Percentiles rank a stretch among this genome's conserved stretches.
Evolutionary conservation across 495 filamentous ascomycete genomes (phyloP).

Genomic region (Xylaria flabelliformis): DNA sequence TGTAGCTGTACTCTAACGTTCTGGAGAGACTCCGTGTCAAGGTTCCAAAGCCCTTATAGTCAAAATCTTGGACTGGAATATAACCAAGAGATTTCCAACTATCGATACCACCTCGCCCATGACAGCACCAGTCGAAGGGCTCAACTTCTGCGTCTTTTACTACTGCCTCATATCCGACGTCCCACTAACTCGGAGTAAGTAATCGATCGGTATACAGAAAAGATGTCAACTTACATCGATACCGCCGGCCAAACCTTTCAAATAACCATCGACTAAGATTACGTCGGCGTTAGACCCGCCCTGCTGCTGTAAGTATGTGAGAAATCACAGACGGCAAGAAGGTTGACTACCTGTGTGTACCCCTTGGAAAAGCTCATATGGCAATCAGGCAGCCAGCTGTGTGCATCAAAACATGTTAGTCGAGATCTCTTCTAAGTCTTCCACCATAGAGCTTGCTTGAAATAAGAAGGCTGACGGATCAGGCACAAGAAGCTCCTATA

Average conservation of each 20-base stretch:
- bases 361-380: conserved; percentile 70
- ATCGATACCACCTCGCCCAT: conserved; percentile 71
- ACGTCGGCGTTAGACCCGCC: conserved; percentile 85
- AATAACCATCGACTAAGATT: conserved; percentile 69
- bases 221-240: conserved; percentile 58
- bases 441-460: no score
- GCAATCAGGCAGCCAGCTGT: conserved; percentile 68
- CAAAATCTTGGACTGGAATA: conserved; percentile 72
- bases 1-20: conserved; percentile 79
- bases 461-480: no score
- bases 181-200: conserved; percentile 54
- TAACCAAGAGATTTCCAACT: conserved; percentile 73
- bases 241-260: conserved; percentile 67
- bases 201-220: neutral
- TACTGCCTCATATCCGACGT: conserved; percentile 73
- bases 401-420: neutral
- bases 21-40: conserved; percentile 74
- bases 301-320: conserved; percentile 44
- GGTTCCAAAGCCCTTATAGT: conserved; percentile 70
- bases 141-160: conserved; percentile 79
- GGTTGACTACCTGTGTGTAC: conserved; percentile 64
- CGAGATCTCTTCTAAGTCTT: neutral
- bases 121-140: conserved; percentile 69
- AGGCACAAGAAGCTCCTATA: no score
- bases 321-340: neutral